These are phyloP conservation scores for Spiraea crenata DNA, from an alignment of 331 rosid genomes.

Conservation along the genomic window DNA sequence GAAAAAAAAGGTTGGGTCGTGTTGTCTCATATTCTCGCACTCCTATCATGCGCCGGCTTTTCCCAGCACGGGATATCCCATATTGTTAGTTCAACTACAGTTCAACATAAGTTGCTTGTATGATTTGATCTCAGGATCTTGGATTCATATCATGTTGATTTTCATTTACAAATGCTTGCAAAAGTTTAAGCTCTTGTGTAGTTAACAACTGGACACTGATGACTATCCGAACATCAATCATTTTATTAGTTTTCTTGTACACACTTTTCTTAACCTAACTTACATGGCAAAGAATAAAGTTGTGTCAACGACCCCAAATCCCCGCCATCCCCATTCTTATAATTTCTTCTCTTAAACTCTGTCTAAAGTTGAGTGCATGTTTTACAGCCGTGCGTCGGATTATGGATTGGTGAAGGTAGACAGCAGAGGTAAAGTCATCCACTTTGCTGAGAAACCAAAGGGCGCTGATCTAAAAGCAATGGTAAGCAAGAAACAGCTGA, in stretches of 20 bases:
- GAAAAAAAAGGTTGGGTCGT: neutral
- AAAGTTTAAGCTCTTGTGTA: neutral
- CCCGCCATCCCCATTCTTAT: neutral
- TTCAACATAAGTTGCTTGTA: neutral
- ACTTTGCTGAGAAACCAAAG: constrained; percentile 79
- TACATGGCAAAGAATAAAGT: neutral
- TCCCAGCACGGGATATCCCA: neutral
- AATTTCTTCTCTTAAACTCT: neutral
- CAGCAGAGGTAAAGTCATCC: constrained; percentile 59
- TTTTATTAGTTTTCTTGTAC: neutral
- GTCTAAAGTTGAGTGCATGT: constrained; percentile 5
- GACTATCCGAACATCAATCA: neutral
- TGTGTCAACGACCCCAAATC: neutral
- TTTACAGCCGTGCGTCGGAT: constrained; percentile 82
- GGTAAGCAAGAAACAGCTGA: constrained; percentile 52
- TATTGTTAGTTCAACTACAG: neutral
- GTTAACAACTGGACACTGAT: neutral
- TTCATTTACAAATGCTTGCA: neutral
- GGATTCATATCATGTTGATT: neutral
- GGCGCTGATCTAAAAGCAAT: constrained; percentile 72
- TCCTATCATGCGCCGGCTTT: neutral
- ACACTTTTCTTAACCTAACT: neutral
- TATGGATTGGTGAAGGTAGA: constrained; percentile 81
- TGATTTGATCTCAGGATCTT: neutral
- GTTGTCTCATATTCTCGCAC: neutral